Evolutionary conservation across 139 green algal genomes (phyloP).

Genomic region (Deuterostichococcus epilithicus): DNA sequence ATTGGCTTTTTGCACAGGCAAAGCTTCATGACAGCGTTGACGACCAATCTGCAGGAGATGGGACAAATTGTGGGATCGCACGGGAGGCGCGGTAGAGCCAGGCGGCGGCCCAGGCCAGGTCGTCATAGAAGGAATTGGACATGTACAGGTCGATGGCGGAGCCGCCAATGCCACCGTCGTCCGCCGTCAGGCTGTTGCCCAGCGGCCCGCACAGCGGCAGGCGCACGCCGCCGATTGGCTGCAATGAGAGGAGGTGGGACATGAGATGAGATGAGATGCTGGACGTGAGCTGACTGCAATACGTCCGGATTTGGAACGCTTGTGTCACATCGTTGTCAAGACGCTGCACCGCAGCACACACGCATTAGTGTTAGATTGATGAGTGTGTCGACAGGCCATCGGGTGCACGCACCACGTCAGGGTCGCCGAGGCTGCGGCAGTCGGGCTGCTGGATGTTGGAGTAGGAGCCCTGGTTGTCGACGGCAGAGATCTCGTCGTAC

Average conservation of each 20-base stretch:
- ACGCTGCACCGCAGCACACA: too few species aligned
- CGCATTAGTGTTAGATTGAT: too few species aligned
- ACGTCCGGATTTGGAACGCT: too few species aligned
- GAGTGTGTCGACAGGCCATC: too few species aligned
- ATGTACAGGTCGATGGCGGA: constrained; percentile 43
- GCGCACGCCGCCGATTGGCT: neutral
- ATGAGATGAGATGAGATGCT: too few species aligned
- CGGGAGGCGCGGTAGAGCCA: constrained; percentile 66
- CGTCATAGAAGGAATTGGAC: constrained; percentile 51
- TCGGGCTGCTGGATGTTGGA: neutral
- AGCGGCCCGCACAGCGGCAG: neutral
- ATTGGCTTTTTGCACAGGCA: too few species aligned
- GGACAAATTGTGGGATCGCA: neutral
- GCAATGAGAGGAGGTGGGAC: too few species aligned
- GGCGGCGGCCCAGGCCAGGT: constrained; percentile 60
- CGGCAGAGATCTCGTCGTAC: constrained; percentile 1
- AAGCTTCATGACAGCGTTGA: too few species aligned
- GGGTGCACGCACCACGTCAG: neutral
- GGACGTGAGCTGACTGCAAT: too few species aligned
- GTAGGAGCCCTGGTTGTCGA: constrained; percentile 2
- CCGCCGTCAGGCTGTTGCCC: neutral
- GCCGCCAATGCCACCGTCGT: neutral
- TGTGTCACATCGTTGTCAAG: too few species aligned
- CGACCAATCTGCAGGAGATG: neutral
- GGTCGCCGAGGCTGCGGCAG: neutral